These are phyloP conservation scores for Moesziomyces sp. DNA, from an alignment of 1,284 basidiomycete species.

Conservation along the genomic window DNA sequence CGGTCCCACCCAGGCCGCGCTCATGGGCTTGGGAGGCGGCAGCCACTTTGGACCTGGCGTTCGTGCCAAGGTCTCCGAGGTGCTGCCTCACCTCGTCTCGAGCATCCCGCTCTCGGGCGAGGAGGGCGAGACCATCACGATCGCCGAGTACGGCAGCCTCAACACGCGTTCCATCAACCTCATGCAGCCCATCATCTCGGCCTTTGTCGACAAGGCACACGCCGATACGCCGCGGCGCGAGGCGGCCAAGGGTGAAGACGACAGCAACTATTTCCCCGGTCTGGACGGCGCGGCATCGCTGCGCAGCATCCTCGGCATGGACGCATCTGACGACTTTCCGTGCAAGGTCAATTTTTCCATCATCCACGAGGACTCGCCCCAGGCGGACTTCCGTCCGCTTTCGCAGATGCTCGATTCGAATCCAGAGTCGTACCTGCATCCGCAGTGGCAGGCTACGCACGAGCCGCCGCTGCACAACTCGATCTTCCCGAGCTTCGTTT, in stretches of 20 bases:
- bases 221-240: conserved; percentile 27
- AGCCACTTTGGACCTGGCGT: conserved; percentile 66
- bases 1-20: conserved; percentile 38
- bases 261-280: conserved; percentile 34
- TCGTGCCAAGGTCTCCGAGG: conserved; percentile 59
- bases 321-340: conserved; percentile 27
- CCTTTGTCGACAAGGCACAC: conserved; percentile 50
- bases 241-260: conserved; percentile 17
- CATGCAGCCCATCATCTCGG: conserved; percentile 63
- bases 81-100: conserved; percentile 55
- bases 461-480: conserved; percentile 58
- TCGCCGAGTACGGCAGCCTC: conserved; percentile 68
- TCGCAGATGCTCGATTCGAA: conserved; percentile 59
- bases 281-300: conserved; percentile 34
- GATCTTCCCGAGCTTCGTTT: conserved; percentile 64
- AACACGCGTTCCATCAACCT: conserved; percentile 65
- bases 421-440: conserved; percentile 62
- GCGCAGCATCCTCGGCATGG: conserved; percentile 36
- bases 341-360: conserved; percentile 64
- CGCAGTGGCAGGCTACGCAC: conserved; percentile 59
- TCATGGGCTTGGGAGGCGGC: conserved; percentile 49
- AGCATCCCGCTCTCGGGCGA: conserved; percentile 53
- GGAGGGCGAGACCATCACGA: conserved; percentile 54
- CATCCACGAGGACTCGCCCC: conserved; percentile 65
- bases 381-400: conserved; percentile 66